Evolutionary conservation across 345 rosid species (phyloP), one percentile per base, ranked within the genome.

Genomic region (Turnera subulata): DNA sequence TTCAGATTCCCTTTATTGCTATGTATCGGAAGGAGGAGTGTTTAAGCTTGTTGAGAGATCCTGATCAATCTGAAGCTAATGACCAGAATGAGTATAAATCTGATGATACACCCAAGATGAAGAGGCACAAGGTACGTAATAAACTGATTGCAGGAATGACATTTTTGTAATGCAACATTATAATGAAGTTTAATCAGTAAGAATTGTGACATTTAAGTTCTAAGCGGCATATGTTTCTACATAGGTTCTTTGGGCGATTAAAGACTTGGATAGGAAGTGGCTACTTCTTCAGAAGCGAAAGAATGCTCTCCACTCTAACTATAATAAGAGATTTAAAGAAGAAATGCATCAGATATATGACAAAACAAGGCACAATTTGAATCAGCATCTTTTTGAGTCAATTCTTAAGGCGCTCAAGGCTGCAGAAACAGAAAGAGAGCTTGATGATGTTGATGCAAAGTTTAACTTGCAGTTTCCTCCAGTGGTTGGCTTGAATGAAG

Each of bases 381-480:
- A 93, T 65, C 85, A 84, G 49, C 83, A 82, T 65, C 85, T 93
- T 62, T 94, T 81, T 75, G 82, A 80, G 32, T 94, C 99, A 16
- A 80, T 90, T 71, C 59, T 72, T 43, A 81, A 78, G 72, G 79
- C 96, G 20, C 82, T 94, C 19, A 63, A 80, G 64, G 81, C 38
- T 58, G 95, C 97, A 11, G 88, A 82, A 51, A 84, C 95, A 6
- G 99, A 94, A 61, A 82, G 95, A 75, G 97, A 94, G 80, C 89
- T 94, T 65, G 96, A 94, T 75, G 99, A 94, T 76, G 97, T 85
- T 47, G 99, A 94, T 67, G 75, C 85, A 24, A 94, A 94, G 78
- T 94, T 94, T 70, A 85, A 88, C 81, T 76, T 94, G 81, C 95
- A 94, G 78, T 94, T 94, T 65, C 97, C 99, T n/a, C 82, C 92